Base-by-base conservation (phyloP, 1,284 basidiomycete species). In the Cryptococcus sp. region DNA sequence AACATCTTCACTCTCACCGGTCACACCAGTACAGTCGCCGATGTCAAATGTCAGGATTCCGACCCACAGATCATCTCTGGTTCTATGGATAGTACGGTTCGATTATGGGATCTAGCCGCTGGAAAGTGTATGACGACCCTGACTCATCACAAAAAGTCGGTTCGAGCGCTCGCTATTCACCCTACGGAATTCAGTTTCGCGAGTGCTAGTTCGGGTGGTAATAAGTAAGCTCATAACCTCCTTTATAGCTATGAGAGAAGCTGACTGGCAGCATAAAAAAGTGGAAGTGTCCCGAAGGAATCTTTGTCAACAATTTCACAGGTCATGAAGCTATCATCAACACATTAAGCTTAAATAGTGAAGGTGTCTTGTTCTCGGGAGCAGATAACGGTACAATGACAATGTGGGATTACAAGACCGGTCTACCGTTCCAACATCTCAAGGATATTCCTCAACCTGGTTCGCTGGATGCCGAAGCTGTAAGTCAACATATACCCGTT, bases 281-380 rank as follows among this genome's bases (percentile, higher is more conserved):
- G 72, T 99, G 94, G 94, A 93, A 94, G 67, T 98, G 90, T 66
- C 94, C 94, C 11, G 91, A 98, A 59, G 96, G 96, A 39, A 78
- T 83, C 1, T 94, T 98, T 62, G 91, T 98, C 7, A 88, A 87
- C 80, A 97, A 97, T 78, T 97, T 98, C 74, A 82, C 84, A 49
- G 92, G 93, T 0, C 94, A 98, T 72, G 92, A 97, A 59, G 89
- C 91, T 1, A 97, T 98, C 73, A 91, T 98, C 79, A 99, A 99
- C 76, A 94, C 92, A 19, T 71, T 98, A 52, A 85, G 86, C 19
- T 87, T 97, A 59, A 98, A 98, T 69, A 80, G 88, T 21, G 94
- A 98, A 61, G 93, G 94, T 19, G 94, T 98, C 34, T 84, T 98
- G 71, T 98, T 97, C 77, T 94, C 91, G 13, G 94, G 94, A 50